These are phyloP conservation scores for Lodderomyces elongisporus DNA, from an alignment of 1,139 yeast genomes.

Conservation along the genomic window DNA sequence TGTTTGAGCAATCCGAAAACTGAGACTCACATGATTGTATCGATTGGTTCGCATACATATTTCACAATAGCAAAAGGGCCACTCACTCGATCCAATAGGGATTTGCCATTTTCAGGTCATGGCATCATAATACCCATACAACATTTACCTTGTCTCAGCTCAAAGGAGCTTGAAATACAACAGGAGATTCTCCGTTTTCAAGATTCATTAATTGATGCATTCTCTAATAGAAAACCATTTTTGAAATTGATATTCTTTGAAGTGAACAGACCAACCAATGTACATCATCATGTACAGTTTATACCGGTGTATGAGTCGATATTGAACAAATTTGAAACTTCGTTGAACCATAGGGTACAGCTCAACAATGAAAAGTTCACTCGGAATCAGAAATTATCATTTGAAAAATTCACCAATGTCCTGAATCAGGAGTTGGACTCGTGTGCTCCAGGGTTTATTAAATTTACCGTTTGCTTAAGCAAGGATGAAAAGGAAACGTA, in stretches of 20 bases:
- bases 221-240: slow-evolving; percentile 25
- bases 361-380: slow-evolving; percentile 48
- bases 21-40: slow-evolving; percentile 74
- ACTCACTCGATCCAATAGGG: slow-evolving; percentile 45
- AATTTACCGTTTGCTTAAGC: slow-evolving; percentile 28
- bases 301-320: slow-evolving; percentile 50
- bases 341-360: slow-evolving; percentile 35
- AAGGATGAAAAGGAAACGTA: slow-evolving; percentile 15
- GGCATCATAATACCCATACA: slow-evolving; percentile 78
- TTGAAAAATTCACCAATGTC: slow-evolving; percentile 25
- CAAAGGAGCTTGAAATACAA: slow-evolving; percentile 13
- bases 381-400: slow-evolving; percentile 39
- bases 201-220: slow-evolving; percentile 42
- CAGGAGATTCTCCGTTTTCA: slow-evolving; percentile 28
- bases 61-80: slow-evolving; percentile 89
- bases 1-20: slow-evolving; percentile 78
- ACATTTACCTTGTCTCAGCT: slow-evolving; percentile 49
- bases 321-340: slow-evolving; percentile 29
- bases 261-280: slow-evolving; percentile 49
- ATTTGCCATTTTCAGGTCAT: slow-evolving; percentile 68
- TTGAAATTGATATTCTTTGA: slow-evolving; percentile 56
- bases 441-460: slow-evolving; percentile 42
- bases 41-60: slow-evolving; percentile 65
- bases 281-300: slow-evolving; percentile 64
- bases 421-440: slow-evolving; percentile 19